These are phyloP conservation scores for Pseudopyrenochaeta lycopersici DNA, from an alignment of 2,329 filamentous ascomycete species.

Conservation along the genomic window DNA sequence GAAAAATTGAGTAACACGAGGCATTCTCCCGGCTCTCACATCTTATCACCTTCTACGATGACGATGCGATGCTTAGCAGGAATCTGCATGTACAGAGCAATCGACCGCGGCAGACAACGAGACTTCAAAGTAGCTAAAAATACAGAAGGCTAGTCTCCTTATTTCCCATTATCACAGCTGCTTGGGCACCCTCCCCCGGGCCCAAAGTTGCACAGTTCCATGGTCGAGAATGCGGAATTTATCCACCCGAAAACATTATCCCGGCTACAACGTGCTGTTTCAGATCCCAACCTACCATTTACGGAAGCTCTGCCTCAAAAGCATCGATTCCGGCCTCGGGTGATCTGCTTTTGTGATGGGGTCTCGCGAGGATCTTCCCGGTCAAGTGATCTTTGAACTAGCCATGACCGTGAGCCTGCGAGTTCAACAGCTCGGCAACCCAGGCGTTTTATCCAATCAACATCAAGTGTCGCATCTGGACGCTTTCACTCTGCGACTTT, in stretches of 20 bases:
- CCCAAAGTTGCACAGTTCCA: constrained; percentile 3
- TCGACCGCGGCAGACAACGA: too few relatives aligned
- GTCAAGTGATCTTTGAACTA: neutral
- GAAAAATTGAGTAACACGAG: too few relatives aligned
- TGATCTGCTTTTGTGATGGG: constrained; percentile 35
- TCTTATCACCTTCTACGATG: too few relatives aligned
- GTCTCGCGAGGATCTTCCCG: constrained; percentile 8
- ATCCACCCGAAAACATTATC: constrained; percentile 15
- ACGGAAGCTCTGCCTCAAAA: constrained; percentile 22
- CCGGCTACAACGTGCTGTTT: constrained; percentile 6
- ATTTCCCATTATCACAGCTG: neutral
- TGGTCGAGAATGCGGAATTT: neutral
- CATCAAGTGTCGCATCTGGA: too few relatives aligned
- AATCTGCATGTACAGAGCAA: too few relatives aligned
- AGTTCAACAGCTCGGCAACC: neutral
- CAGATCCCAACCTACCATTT: constrained; percentile 28
- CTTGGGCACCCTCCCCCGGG: neutral
- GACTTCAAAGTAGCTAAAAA: too few relatives aligned
- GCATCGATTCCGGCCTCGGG: constrained; percentile 31
- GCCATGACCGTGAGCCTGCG: neutral
- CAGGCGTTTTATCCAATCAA: neutral
- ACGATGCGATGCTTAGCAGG: too few relatives aligned
- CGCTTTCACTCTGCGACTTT: too few relatives aligned
- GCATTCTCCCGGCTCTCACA: too few relatives aligned
- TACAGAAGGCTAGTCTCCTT: too few relatives aligned